Conservation (phyloP, 2,329 filamentous ascomycete genomes). For the Westerdykella ornata region DNA sequence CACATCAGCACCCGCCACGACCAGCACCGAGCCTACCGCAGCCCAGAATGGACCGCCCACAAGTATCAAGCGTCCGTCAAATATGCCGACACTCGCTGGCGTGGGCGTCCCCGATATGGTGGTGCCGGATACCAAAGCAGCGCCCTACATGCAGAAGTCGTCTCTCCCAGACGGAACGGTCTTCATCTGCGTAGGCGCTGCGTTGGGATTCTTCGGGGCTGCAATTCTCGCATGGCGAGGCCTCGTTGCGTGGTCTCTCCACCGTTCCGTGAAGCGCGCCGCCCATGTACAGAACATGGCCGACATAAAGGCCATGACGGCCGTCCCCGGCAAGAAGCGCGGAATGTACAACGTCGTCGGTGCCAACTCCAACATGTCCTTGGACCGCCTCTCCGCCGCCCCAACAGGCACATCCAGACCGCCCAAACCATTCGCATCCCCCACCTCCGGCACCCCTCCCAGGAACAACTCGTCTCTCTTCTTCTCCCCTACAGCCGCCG, state of each 20-base stretch:
- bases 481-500: constrained; percentile 84
- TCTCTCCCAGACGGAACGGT: constrained; percentile 84
- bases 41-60: constrained; percentile 1
- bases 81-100: constrained; percentile 51
- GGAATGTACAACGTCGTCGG: constrained; percentile 41
- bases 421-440: constrained; percentile 25
- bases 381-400: constrained; percentile 45
- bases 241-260: constrained; percentile 82
- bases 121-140: constrained; percentile 74
- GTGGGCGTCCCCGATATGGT: constrained; percentile 60
- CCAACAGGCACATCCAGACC: constrained; percentile 29
- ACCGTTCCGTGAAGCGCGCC: constrained; percentile 81
- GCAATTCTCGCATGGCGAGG: constrained; percentile 83
- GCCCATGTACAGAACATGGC: constrained; percentile 65
- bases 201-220: constrained; percentile 73
- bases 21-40: constrained; percentile 18
- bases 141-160: constrained; percentile 88
- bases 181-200: constrained; percentile 89
- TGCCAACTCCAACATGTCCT: constrained; percentile 49
- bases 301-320: constrained; percentile 60
- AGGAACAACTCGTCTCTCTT: constrained; percentile 58
- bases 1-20: constrained; percentile 12
- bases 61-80: constrained; percentile 21
- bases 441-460: constrained; percentile 20
- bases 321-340: constrained; percentile 33